Base-by-base conservation (phyloP, 1,139 yeast genomes). In the Kluyveromyces sp. region DNA sequence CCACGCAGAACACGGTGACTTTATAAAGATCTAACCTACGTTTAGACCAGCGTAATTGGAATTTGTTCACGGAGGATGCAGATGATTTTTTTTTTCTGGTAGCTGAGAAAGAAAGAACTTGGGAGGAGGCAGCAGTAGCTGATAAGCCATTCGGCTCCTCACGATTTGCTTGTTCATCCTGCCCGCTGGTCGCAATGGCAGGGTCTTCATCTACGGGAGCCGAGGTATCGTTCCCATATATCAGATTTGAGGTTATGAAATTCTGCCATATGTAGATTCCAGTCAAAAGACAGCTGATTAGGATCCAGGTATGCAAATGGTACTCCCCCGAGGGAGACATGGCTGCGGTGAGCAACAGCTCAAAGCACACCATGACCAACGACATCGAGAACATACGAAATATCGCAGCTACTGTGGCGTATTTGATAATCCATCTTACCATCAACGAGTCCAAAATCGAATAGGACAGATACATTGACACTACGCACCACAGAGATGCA, bases 1-100 rank as follows among this genome's bases (percentile, higher is more conserved):
- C 96, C 42, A 92, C 97, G 1, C 97, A 96, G 69, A 86, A 92
- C 1, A 92, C 96, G 1, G 85, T 89, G 40, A 92, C 84, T 54
- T 85, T 87, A 63, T 88, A 84, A 47, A 82, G 70, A 57, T 83
- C 88, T 51, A 92, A 77, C 50, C 88, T 66, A 36, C 57, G 61
- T 33, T 53, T 53, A 8, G 59, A 38, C 41, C 41, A 38, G 15
- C 49, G 41, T 55, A 57, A 38, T 50, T 51, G 47, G 54, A 53
- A 6, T 45, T 46, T 39, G 44, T 46, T 15, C 45, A 43, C 18
- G 40, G 40, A 12, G 17, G 35, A 16, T 3, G 35, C 13, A 6
- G 36, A 17, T 15, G 36, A 33, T 4, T 43, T 39, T 44, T 38
- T 26, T 43, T 15, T 36, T 11, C 15, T n/a, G 34, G 40, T n/a